Conservation (phyloP, 1,139 yeast species). For the Tardiomyces depauwii region DNA sequence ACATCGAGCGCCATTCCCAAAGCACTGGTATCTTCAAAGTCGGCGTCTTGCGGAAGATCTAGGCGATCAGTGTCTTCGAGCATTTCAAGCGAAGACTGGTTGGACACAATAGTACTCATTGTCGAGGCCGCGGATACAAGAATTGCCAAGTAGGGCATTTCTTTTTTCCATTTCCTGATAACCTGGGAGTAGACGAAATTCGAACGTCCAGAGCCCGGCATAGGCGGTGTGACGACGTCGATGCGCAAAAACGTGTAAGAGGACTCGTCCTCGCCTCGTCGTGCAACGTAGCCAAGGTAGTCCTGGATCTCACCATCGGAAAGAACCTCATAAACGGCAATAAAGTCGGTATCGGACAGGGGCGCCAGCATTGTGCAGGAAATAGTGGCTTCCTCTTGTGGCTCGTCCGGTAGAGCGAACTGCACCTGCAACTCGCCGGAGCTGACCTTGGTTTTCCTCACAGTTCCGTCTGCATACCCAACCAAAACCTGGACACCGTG, state of each 20-base stretch:
- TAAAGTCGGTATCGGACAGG: slow-evolving; percentile 8
- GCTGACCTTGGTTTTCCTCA: slow-evolving; percentile 4
- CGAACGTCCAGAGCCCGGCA: slow-evolving; percentile 40
- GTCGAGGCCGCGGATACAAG: slow-evolving; percentile 53
- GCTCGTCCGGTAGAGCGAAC: not conserved
- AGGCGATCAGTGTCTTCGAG: slow-evolving; percentile 64
- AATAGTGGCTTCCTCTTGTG: not conserved
- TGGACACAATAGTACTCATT: slow-evolving; percentile 40
- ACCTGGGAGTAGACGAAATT: slow-evolving; percentile 37
- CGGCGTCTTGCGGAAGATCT: slow-evolving; percentile 56
- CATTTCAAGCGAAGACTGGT: slow-evolving; percentile 29
- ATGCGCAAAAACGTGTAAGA: slow-evolving; percentile 21
- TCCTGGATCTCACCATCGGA: slow-evolving; percentile 1
- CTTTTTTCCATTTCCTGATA: slow-evolving; percentile 36
- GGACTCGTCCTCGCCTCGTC: not conserved
- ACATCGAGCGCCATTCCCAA: slow-evolving; percentile 59
- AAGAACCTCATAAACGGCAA: slow-evolving; percentile 17
- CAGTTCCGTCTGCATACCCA: slow-evolving; percentile 16
- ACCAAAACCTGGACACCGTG: slow-evolving; percentile 24
- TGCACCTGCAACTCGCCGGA: not conserved
- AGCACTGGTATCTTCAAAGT: slow-evolving; percentile 47
- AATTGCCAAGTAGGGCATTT: slow-evolving; percentile 27
- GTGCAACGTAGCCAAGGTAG: not conserved
- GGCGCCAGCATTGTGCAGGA: not conserved
- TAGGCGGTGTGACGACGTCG: slow-evolving; percentile 48